phyloP scores from a whole-genome alignment of 176 grass and related monocot species.

The Oryza brachyantha region DNA sequence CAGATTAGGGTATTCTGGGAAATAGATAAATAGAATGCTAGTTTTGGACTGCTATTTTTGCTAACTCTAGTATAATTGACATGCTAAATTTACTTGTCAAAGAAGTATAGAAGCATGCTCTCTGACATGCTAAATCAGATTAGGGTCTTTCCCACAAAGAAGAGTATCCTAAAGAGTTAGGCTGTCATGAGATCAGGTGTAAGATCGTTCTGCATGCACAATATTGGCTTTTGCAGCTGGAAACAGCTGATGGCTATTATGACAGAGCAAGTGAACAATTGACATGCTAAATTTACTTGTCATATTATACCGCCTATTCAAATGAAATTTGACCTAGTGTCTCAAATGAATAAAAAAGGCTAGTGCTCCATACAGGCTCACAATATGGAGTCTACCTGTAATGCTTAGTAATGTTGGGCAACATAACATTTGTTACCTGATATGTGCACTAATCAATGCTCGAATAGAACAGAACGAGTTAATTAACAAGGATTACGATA shows the following conservation, averaged over 20 bases:
- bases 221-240: not conserved
- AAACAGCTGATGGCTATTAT: not conserved
- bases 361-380: not conserved
- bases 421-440: slow-evolving; percentile 3
- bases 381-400: slow-evolving; percentile 11
- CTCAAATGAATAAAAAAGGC: not conserved
- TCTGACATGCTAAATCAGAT: too few relatives aligned
- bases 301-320: too few relatives aligned
- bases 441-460: not conserved
- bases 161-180: not conserved
- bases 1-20: not conserved
- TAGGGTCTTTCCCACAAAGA: too few relatives aligned
- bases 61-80: not conserved
- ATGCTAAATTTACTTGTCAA: too few relatives aligned
- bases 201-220: not conserved
- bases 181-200: not conserved
- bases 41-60: slow-evolving; percentile 4
- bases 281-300: not conserved
- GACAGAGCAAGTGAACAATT: not conserved
- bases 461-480: not conserved
- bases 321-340: not conserved
- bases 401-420: not conserved
- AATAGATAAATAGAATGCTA: not conserved
- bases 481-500: not conserved
- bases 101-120: too few relatives aligned